These are phyloP conservation scores for Danielia oregonensis DNA, from an alignment of 805 yeast species.

Conservation along the genomic window DNA sequence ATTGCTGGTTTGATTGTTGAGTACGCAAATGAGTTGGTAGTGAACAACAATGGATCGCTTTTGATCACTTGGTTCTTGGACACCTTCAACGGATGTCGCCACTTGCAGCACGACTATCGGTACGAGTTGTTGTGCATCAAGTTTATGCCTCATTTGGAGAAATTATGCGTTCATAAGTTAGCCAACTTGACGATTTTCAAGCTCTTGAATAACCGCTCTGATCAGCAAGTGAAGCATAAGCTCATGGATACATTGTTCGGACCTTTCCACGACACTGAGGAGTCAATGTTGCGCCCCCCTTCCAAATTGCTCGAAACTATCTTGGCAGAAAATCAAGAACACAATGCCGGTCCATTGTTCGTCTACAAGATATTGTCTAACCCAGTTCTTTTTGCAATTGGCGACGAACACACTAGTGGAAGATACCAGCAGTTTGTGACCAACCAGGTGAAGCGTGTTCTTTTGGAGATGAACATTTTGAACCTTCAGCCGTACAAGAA, in stretches of 20 bases:
- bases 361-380: constrained; percentile 75
- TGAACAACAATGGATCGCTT: constrained; percentile 83
- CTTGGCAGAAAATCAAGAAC: constrained; percentile 60
- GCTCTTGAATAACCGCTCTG: constrained; percentile 66
- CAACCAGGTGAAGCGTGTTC: constrained; percentile 57
- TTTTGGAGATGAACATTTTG: constrained; percentile 55
- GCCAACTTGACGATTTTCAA: constrained; percentile 82
- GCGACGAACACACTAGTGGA: constrained; percentile 17
- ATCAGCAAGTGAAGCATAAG: constrained; percentile 54
- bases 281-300: constrained; percentile 26
- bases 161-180: constrained; percentile 72
- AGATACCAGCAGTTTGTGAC: constrained; percentile 52
- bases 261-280: constrained; percentile 24
- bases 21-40: constrained; percentile 73
- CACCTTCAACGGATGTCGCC: constrained; percentile 40
- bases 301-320: constrained; percentile 53
- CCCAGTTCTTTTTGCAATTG: constrained; percentile 47
- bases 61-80: constrained; percentile 93
- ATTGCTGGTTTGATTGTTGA: constrained; percentile 75
- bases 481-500: constrained; percentile 74
- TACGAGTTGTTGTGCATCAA: constrained; percentile 61
- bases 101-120: constrained; percentile 43
- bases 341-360: constrained; percentile 51
- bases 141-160: constrained; percentile 57
- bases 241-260: constrained; percentile 70